Conservation (phyloP, 164 flowering plant genomes). For the Macadamia integrifolia region DNA sequence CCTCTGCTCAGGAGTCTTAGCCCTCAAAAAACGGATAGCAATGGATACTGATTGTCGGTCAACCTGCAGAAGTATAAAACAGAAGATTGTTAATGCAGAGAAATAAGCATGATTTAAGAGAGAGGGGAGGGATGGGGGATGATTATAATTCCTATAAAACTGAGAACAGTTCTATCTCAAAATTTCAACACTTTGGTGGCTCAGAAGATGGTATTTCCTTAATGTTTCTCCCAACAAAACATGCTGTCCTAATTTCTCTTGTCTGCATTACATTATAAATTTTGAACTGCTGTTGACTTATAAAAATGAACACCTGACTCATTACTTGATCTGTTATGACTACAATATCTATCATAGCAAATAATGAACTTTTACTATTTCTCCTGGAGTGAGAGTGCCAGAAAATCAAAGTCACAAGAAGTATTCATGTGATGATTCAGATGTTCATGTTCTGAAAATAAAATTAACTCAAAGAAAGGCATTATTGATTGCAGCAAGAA, state of each 20-base stretch:
- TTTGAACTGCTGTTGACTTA: not conserved
- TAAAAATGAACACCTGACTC: not conserved
- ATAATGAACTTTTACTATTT: too few relatives aligned
- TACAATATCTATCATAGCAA: not conserved
- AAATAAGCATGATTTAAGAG: not conserved
- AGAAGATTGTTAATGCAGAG: not conserved
- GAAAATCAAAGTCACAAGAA: not conserved
- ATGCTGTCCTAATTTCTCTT: too few relatives aligned
- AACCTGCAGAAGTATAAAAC: slow-evolving; percentile 38
- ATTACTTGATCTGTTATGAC: not conserved
- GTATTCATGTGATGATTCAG: not conserved
- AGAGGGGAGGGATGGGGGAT: too few relatives aligned
- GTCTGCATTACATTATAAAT: too few relatives aligned
- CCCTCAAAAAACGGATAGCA: slow-evolving; percentile 71
- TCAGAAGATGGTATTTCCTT: not conserved
- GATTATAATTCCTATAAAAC: not conserved
- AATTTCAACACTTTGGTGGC: not conserved
- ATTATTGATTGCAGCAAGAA: not conserved
- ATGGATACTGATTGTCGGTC: slow-evolving; percentile 54
- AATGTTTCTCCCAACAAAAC: not conserved
- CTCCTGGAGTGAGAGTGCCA: not conserved
- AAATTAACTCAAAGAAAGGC: not conserved
- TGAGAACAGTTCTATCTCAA: not conserved
- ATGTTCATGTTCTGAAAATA: not conserved
- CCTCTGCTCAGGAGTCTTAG: slow-evolving; percentile 88